phyloP scores from a whole-genome alignment of 1,284 basidiomycete genomes.

The Mycocalia duriaeana region DNA sequence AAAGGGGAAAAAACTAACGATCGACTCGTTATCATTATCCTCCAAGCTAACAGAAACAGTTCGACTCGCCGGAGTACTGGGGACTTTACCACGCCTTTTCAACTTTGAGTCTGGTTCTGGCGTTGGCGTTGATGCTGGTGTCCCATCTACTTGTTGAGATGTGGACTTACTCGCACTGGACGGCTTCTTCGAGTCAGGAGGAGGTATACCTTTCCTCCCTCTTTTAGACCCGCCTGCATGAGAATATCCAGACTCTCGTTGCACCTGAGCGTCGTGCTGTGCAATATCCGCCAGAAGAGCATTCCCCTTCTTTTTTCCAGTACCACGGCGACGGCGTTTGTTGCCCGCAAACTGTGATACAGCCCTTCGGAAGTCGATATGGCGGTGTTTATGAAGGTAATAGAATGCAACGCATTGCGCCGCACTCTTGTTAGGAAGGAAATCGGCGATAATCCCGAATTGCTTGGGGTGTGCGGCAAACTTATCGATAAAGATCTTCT shows the following conservation, averaged over 20 bases:
- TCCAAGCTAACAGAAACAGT: too few relatives aligned
- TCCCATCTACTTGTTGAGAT: conserved; percentile 37
- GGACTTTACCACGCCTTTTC: conserved; percentile 26
- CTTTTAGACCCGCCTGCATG: conserved; percentile 23
- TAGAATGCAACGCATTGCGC: conserved; percentile 91
- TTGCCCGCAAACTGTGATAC: conserved; percentile 61
- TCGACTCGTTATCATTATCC: too few relatives aligned
- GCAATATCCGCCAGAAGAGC: conserved; percentile 75
- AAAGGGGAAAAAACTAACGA: too few relatives aligned
- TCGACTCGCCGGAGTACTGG: too few relatives aligned
- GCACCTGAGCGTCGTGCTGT: conserved; percentile 69
- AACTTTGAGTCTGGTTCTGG: conserved; percentile 51
- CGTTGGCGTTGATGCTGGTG: conserved; percentile 55
- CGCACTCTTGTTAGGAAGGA: conserved; percentile 80
- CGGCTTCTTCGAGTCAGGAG: conserved; percentile 32
- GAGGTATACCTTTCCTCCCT: conserved; percentile 28
- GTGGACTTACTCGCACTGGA: conserved; percentile 24
- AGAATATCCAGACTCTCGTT: conserved; percentile 28
- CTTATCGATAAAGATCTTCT: conserved; percentile 73
- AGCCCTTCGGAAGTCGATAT: conserved; percentile 80
- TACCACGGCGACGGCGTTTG: conserved; percentile 54
- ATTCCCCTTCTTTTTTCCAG: conserved; percentile 71
- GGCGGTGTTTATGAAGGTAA: conserved; percentile 89
- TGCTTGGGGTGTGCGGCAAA: conserved; percentile 90
- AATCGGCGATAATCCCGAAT: conserved; percentile 84